These are phyloP conservation scores for Populus hybrid DNA, from an alignment of 441 rosid species.

Conservation along the genomic window DNA sequence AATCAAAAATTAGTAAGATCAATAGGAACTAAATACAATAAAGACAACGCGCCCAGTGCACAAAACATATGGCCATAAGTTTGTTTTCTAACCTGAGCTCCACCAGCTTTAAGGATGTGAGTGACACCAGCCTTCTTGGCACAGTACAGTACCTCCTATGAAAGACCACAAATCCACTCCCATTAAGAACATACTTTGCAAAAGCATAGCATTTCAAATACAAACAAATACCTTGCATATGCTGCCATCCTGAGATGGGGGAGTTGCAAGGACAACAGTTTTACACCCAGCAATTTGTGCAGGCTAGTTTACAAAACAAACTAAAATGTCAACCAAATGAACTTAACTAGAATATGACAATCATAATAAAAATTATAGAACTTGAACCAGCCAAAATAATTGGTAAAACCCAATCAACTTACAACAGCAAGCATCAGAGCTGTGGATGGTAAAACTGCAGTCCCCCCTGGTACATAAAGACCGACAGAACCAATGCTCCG, in stretches of 20 bases:
- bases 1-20: not conserved
- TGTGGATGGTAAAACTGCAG: constrained; percentile 93
- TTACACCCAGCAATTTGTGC: constrained; percentile 97
- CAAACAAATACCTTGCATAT: constrained; percentile 71
- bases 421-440: constrained; percentile 93
- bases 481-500: constrained; percentile 89
- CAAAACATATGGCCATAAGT: constrained; percentile 4
- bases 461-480: constrained; percentile 94
- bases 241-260: constrained; percentile 83
- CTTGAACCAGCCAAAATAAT: constrained; percentile 8
- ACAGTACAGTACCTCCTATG: constrained; percentile 85
- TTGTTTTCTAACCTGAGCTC: constrained; percentile 71
- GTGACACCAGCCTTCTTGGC: constrained; percentile 95
- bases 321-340: constrained; percentile 17
- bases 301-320: constrained; percentile 51
- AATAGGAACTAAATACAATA: not conserved
- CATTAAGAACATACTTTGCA: not conserved
- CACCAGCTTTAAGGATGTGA: constrained; percentile 92
- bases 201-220: not conserved
- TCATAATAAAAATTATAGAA: not conserved
- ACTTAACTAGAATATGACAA: not conserved
- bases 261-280: constrained; percentile 86
- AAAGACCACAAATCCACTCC: not conserved
- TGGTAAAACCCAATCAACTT: constrained; percentile 31
- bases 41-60: not conserved